Conservation (phyloP, 805 yeast species). For the Yarrowia sp. region DNA sequence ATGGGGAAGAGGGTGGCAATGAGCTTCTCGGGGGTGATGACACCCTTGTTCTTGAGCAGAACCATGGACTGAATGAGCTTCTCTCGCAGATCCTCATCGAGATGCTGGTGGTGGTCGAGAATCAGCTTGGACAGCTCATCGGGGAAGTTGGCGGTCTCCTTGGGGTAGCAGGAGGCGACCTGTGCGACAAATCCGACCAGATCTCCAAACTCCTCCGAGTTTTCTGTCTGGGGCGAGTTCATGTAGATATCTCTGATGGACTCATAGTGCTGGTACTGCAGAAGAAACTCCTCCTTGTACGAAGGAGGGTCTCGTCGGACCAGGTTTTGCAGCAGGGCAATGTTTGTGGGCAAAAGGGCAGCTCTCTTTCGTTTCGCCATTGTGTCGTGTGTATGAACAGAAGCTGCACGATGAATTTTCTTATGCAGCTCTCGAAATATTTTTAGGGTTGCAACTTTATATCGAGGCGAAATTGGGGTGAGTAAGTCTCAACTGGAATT, state of each 20-base stretch:
- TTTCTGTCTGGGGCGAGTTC: conserved; percentile 68
- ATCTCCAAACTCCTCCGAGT: conserved; percentile 76
- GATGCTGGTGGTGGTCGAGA: conserved; percentile 75
- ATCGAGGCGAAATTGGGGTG: not conserved
- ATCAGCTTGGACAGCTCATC: conserved; percentile 75
- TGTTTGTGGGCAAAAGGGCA: conserved; percentile 89
- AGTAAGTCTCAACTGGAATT: not conserved
- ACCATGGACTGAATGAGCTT: conserved; percentile 88
- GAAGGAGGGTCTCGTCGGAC: conserved; percentile 95
- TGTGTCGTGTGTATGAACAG: conserved; percentile 25
- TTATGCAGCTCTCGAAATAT: conserved; percentile 17
- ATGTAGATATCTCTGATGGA: conserved; percentile 87
- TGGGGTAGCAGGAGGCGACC: conserved; percentile 87
- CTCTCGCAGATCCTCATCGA: conserved; percentile 86
- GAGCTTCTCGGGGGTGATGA: conserved; percentile 77
- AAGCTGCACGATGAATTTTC: conserved; percentile 30
- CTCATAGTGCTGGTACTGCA: conserved; percentile 91
- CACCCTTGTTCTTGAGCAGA: conserved; percentile 86
- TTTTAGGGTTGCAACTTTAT: conserved; percentile 31
- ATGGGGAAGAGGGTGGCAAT: conserved; percentile 91
- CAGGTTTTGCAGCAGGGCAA: conserved; percentile 87
- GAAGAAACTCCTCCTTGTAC: conserved; percentile 89
- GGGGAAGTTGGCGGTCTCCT: conserved; percentile 86
- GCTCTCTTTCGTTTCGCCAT: conserved; percentile 93
- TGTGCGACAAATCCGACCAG: conserved; percentile 90